These are phyloP conservation scores for Acanthamoeba culbertsoni DNA, from an alignment of 208 protist species.

Conservation along the genomic window DNA sequence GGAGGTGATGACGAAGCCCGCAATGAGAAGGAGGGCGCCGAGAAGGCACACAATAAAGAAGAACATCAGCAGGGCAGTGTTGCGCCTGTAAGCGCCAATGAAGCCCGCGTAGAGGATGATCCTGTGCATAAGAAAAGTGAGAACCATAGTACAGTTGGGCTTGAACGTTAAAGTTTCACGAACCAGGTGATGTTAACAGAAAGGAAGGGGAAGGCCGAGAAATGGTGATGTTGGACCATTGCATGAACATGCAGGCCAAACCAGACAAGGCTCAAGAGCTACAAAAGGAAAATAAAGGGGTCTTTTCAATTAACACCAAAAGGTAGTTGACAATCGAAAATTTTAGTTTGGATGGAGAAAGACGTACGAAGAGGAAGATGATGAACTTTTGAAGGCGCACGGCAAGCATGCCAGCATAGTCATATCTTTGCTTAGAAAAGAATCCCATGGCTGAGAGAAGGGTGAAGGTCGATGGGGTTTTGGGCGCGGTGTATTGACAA, in stretches of 20 bases:
- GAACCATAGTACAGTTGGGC: no score
- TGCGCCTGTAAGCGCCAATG: slow-evolving; percentile 29
- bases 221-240: background rate
- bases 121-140: background rate
- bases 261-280: background rate
- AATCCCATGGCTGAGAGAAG: background rate
- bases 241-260: slow-evolving; percentile 1
- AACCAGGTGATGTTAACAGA: background rate
- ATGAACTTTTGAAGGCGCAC: slow-evolving; percentile 50
- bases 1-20: background rate
- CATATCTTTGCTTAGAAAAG: slow-evolving; percentile 29
- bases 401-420: background rate
- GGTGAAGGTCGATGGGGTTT: background rate
- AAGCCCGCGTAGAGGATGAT: slow-evolving; percentile 29
- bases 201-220: background rate
- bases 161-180: background rate
- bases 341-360: background rate
- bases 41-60: slow-evolving; percentile 30
- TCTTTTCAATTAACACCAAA: background rate
- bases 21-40: slow-evolving; percentile 23
- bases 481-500: background rate
- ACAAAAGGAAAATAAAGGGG: background rate
- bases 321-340: no score
- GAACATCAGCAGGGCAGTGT: slow-evolving; percentile 37
- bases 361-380: slow-evolving; percentile 49